Base-by-base conservation (phyloP, 345 rosid species). In the Geranium rotundifolium region DNA sequence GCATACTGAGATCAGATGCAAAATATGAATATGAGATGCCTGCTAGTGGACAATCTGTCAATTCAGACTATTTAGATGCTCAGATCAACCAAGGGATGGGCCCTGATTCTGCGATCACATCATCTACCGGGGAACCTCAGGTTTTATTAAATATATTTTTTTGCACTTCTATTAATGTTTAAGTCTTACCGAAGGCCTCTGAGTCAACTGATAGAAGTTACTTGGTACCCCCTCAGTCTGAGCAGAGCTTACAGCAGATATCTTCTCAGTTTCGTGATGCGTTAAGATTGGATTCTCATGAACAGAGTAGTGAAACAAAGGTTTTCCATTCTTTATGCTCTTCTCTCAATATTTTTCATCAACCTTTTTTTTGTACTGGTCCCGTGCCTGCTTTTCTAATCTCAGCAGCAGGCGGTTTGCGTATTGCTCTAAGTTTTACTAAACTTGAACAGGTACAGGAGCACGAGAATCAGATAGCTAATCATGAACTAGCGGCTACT, bases 231-330 rank as follows among this genome's bases (percentile, higher is more conserved):
- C 64, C 81, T 57, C 74, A 76, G 17, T 59, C 82, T 41, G 88
- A 86, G 68, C 84, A 80, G 69, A 79, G 65, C 75, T 63, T 79
- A 63, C 81, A 77, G 63, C 88, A 82, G 68, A 76, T 85, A 71
- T 80, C 99, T 75, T 83, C 85, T 59, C 91, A 86, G 46, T 87
- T 90, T 74, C 80, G 55, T 52, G 85, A 81, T 61, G 77, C 79
- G 5, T 67, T 90, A 59, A 79, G 71, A 72, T 66, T 90, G 75
- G 73, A 75, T 65, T 19, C 73, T 63, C 70, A 57, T 65, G 84
- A 81, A 41, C 76, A 72, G 60, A 87, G 72, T 62, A 72, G 61
- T 71, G 82, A 82, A 79, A 63, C 75, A 39, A 75, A 83, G 93
- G 98, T 92, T 75, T 70, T 67, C 60, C 15, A 19, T 58, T 69